These are phyloP conservation scores for Podila minutissima DNA, from an alignment of 192 early-diverging fungal species.

Conservation along the genomic window DNA sequence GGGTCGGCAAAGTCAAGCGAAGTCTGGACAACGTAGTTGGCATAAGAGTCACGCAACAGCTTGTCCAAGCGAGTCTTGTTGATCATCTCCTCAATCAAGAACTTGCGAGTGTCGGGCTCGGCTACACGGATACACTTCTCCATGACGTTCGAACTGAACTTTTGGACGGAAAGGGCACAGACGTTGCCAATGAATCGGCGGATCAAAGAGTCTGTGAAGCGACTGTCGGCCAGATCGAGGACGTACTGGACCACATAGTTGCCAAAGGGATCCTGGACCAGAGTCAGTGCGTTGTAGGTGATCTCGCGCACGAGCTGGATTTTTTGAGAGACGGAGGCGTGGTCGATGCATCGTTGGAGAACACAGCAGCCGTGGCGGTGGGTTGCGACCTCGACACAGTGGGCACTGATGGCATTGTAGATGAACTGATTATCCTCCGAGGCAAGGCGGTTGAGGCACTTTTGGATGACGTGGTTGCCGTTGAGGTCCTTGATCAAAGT, in stretches of 20 bases:
- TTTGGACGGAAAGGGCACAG: constrained; percentile 84
- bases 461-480: constrained; percentile 94
- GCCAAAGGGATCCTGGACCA: constrained; percentile 92
- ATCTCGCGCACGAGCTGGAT: constrained; percentile 81
- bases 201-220: constrained; percentile 77
- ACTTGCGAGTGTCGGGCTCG: constrained; percentile 71
- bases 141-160: constrained; percentile 93
- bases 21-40: constrained; percentile 93
- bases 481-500: constrained; percentile 91
- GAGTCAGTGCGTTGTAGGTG: constrained; percentile 72
- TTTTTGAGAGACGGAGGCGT: constrained; percentile 77
- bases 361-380: constrained; percentile 94
- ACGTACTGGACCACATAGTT: constrained; percentile 96
- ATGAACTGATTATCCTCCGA: constrained; percentile 89
- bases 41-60: constrained; percentile 86
- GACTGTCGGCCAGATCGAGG: constrained; percentile 76
- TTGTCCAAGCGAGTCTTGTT: constrained; percentile 79
- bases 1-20: constrained; percentile 84
- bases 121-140: constrained; percentile 93
- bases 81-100: constrained; percentile 80
- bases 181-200: constrained; percentile 80
- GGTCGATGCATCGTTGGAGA: constrained; percentile 90
- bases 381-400: constrained; percentile 88
- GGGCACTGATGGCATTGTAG: constrained; percentile 79
- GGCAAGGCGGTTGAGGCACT: constrained; percentile 81